Base-by-base conservation (phyloP, 108 stramenopile genomes). In the Cafeteria roenbergensis region DNA sequence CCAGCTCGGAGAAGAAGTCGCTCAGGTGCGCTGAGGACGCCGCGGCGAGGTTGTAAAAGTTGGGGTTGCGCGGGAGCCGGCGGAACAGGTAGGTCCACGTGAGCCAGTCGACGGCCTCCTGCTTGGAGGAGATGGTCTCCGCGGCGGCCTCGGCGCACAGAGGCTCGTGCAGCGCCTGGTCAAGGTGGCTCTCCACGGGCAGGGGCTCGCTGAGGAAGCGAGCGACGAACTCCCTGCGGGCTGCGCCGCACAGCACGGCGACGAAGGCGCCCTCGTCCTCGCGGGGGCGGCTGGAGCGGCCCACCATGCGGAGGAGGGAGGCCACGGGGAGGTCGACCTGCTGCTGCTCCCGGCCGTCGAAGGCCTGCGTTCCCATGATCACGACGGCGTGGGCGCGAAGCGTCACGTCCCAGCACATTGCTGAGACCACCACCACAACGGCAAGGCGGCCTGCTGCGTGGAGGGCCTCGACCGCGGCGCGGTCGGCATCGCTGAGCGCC, bases 81-180 rank as follows among this genome's bases (percentile, higher is more conserved):
- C 97, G 83, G 71, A 95, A 99, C 64, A 92, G 73, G 57, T 96
- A 87, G 1, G 94, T 93, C 97, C 97, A 99, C 22, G 97, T 97
- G 34, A 97, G 71, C 70, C 91, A 96, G 73, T 99, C 95, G 57
- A 99, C 89, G 9, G 91, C 92, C 53, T 97, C 95, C 69, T 96
- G 92, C 87, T 95, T 94, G 64, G 79, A 84, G 57, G 84, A 83
- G 34, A 99, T 87, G 1, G 89, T 94, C 72, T 90, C 85, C 3
- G 92, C 87, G 28, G 94, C 93, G 65, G 93, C 85, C 68, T 96
- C 97, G 0, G 95, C 91, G 71, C 90, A 92, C 70, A 99, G 75
- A 75, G 92, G 91, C 70, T 99, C 97, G 69, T 93, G 91, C 60
- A 99, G 84, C 57, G 81, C 85, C 67, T 88, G 88, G 73, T 99